Base-by-base conservation (phyloP, 2,329 filamentous ascomycete species). In the Exophiala sideris region DNA sequence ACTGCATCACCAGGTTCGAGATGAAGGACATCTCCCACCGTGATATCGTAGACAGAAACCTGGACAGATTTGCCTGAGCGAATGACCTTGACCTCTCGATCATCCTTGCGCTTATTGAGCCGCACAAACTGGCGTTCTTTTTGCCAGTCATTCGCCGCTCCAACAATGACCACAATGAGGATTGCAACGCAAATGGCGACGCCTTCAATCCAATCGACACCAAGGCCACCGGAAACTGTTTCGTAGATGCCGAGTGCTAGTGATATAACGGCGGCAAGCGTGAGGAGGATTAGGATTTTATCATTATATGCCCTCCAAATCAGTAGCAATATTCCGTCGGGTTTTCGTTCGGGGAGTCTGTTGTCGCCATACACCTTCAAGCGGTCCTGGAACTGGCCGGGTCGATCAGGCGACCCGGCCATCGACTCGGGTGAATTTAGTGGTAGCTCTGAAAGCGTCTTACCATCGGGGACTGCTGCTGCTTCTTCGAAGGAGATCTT, bases 251-350 rank as follows among this genome's bases (percentile, higher is more conserved):
- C 86, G 9, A 90, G 73, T 7, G 82, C 83, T 6, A 89, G 70
- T 0, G 86, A 89, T 9, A 89, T 77, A 9, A 84, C 73, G 1
- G 86, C 87, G 8, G 86, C 86, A 34, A 83, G 76, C 0, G 85
- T 86, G 55, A 89, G 72, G 5, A 89, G 71, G 36, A 89, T 85
- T 36, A 90, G 79, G 34, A 89, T 83, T 60, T 86, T 87, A 69
- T 89, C 87, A 61, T 88, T 86, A 68, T 87, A 88, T 2, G 86
- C 84, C 57, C 80, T 80, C 85, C 85, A 89, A 54, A 84, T 76
- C 6, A 88, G 66, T 54, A 72, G 74, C 62, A 82, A 75, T 38
- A 88, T 76, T 1, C 82, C 77, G 24, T 81, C 84, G 1, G 78
- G 73, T 67, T 87, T 85, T 65, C 84, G 83, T 40, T 81, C 77